Percentiles rank a stretch among this genome's conserved stretches.
Conservation (phyloP, 2,329 filamentous ascomycete genomes). For the Aspergillus novoparasiticus region DNA sequence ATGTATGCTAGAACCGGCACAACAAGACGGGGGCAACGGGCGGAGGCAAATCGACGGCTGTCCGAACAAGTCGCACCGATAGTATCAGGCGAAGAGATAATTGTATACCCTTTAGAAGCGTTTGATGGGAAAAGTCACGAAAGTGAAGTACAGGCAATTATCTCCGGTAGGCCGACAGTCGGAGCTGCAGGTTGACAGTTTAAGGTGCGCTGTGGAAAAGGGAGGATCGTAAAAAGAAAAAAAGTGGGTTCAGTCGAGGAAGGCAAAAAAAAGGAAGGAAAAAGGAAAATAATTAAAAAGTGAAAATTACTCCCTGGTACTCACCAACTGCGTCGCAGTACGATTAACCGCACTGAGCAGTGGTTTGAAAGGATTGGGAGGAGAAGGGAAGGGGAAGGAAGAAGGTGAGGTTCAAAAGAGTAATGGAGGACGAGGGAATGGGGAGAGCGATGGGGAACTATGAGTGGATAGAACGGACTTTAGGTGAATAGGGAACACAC, state of each 20-base stretch:
- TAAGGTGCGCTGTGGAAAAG: conserved; percentile 9
- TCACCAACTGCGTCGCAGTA: conserved; percentile 35
- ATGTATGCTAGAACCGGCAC: conserved; percentile 7
- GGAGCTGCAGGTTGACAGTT: conserved; percentile 15
- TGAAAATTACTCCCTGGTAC: conserved; percentile 20
- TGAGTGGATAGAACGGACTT: conserved; percentile 18
- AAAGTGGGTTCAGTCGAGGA: conserved; percentile 3
- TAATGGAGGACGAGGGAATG: conserved; percentile 16
- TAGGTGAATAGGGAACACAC: conserved; percentile 16
- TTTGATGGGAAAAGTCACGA: conserved; percentile 1
- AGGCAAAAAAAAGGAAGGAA: conserved; percentile 13
- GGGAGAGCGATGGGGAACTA: conserved; percentile 18
- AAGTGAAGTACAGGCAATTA: conserved; percentile 6
- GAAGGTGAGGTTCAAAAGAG: conserved; percentile 23
- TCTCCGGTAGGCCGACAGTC: conserved; percentile 10
- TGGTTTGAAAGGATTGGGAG: conserved; percentile 26
- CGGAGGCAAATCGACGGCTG: neutral
- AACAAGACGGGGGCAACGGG: conserved; percentile 7
- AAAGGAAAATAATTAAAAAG: conserved; percentile 12
- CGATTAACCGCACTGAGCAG: conserved; percentile 34
- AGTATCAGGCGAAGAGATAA: conserved; percentile 12
- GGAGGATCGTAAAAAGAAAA: conserved; percentile 9
- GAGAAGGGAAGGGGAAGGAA: conserved; percentile 18
- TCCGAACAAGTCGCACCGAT: conserved; percentile 15
- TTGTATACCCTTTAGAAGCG: neutral